phyloP scores from a whole-genome alignment of 179 eudicot species.

The Beta lomatogona region DNA sequence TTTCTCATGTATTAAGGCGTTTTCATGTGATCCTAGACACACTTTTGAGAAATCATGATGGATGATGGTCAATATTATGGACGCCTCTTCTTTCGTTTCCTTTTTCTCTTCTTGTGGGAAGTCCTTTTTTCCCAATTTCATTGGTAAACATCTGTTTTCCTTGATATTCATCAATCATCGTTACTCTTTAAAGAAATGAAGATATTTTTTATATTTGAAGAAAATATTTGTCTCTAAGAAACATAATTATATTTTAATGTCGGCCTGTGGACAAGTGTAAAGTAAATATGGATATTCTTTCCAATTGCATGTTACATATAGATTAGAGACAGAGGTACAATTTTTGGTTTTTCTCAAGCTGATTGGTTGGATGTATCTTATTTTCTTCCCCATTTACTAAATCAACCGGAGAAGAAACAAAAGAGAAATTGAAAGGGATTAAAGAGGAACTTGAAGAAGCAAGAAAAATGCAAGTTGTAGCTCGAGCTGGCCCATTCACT shows the following conservation, averaged over 20 bases:
- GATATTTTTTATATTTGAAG: too few relatives aligned
- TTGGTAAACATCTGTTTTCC: too few relatives aligned
- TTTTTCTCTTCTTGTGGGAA: too few relatives aligned
- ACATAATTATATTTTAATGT: background rate
- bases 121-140: too few relatives aligned
- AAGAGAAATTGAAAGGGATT: background rate
- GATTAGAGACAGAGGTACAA: background rate
- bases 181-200: too few relatives aligned
- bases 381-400: background rate
- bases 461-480: conserved; percentile 8
- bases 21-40: too few relatives aligned
- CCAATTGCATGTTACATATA: conserved; percentile 13
- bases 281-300: background rate
- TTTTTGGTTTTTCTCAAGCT: conserved; percentile 9
- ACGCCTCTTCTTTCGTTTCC: too few relatives aligned
- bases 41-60: too few relatives aligned
- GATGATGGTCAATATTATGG: too few relatives aligned
- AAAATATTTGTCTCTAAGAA: too few relatives aligned
- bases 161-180: too few relatives aligned
- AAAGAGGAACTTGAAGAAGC: background rate
- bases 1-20: too few relatives aligned
- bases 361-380: background rate
- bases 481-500: background rate
- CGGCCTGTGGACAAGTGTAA: background rate
- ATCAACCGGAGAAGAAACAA: background rate